phyloP scores from a whole-genome alignment of 805 yeast genomes.

The Zygosaccharomyces gambellarensis region DNA sequence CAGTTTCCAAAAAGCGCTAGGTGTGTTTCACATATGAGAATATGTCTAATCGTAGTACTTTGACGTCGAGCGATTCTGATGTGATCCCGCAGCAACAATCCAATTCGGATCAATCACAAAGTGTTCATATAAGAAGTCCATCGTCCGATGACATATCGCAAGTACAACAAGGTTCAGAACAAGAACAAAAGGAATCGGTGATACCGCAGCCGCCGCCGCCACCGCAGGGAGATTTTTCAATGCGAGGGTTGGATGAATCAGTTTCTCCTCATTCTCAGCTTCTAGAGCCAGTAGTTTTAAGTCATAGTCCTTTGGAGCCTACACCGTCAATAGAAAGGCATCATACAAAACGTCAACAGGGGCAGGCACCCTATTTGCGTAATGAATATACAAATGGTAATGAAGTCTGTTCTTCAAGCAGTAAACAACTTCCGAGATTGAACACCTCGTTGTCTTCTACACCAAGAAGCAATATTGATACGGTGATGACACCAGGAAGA shows the following conservation, averaged over 20 bases:
- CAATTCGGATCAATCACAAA: conserved; percentile 44
- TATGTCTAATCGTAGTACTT: conserved; percentile 37
- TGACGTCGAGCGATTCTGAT: conserved; percentile 36
- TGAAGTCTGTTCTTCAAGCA: neutral
- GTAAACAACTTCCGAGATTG: neutral
- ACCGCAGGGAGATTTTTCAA: neutral
- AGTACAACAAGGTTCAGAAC: neutral
- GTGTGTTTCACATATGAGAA: neutral
- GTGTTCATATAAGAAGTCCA: conserved; percentile 40
- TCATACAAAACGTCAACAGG: neutral
- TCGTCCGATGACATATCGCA: neutral
- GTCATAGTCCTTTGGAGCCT: neutral
- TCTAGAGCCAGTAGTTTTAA: neutral
- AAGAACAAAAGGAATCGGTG: neutral
- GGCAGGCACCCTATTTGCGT: conserved; percentile 11
- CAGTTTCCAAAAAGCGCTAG: neutral
- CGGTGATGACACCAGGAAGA: conserved; percentile 8
- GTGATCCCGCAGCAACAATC: conserved; percentile 43
- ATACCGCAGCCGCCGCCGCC: neutral
- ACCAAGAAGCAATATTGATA: neutral
- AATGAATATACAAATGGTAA: conserved; percentile 1
- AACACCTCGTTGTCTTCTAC: neutral
- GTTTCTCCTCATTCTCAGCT: neutral
- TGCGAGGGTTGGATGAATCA: neutral
- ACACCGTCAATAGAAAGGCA: neutral